Percentiles rank a stretch among this genome's conserved stretches.
Conservation (phyloP, 257 asterid genomes). For the Scutellaria galericulata region DNA sequence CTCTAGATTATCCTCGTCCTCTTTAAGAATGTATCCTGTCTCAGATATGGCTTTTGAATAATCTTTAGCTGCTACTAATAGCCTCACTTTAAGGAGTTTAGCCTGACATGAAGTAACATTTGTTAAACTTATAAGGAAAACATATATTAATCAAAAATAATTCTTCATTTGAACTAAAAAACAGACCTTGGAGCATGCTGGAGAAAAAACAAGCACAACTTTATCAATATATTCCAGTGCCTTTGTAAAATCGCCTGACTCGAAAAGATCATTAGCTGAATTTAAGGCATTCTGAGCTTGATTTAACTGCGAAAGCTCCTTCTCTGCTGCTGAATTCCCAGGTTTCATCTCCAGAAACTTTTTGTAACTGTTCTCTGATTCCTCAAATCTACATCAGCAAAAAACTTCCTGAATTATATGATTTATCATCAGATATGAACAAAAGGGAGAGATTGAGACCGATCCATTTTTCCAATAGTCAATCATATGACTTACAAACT, state of each 20-base stretch:
- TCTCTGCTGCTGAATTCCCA: conserved; percentile 71
- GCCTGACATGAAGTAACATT: conserved; percentile 58
- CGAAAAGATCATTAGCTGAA: conserved; percentile 69
- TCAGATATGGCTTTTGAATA: conserved; percentile 83
- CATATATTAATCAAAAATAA: not conserved
- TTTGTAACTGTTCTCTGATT: conserved; percentile 79
- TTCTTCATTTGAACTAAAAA: conserved; percentile 25
- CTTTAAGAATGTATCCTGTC: conserved; percentile 86
- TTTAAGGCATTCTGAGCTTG: conserved; percentile 78
- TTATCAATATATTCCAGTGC: conserved; percentile 74
- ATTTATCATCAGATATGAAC: conserved; percentile 38
- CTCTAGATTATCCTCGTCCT: conserved; percentile 79
- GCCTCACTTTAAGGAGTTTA: conserved; percentile 74
- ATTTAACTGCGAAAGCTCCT: conserved; percentile 81
- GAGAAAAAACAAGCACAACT: conserved; percentile 92
- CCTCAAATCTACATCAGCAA: conserved; percentile 83
- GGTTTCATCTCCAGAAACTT: conserved; percentile 81
- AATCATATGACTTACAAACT: not conserved
- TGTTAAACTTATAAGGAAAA: not conserved
- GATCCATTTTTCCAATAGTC: conserved; percentile 1
- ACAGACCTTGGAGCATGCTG: conserved; percentile 82
- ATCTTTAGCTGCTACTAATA: conserved; percentile 67
- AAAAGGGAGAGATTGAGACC: conserved; percentile 12
- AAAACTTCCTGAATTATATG: conserved; percentile 53
- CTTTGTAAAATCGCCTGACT: conserved; percentile 67